Evolutionary conservation across 1,139 yeast species (phyloP).

Genomic region (Candida sp.): DNA sequence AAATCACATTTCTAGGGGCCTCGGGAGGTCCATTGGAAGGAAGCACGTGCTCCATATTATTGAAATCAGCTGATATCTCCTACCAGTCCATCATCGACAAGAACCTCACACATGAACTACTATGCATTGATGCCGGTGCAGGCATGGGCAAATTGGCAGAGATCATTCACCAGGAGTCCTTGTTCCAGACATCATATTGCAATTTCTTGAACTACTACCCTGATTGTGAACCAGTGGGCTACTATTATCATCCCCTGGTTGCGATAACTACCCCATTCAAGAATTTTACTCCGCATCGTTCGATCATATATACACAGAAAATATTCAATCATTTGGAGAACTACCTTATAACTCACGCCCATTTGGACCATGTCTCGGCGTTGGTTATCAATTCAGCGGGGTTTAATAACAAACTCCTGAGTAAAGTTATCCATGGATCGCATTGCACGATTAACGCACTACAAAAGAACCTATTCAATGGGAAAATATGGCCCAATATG

Average conservation of each 20-base stretch:
- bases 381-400: slow-evolving; percentile 75
- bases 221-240: slow-evolving; percentile 20
- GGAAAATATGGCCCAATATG: slow-evolving; percentile 80
- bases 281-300: slow-evolving; percentile 13
- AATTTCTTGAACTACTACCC: slow-evolving; percentile 27
- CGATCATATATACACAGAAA: slow-evolving; percentile 19
- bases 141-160: slow-evolving; percentile 65
- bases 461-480: slow-evolving; percentile 67
- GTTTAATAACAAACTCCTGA: slow-evolving; percentile 25
- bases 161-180: slow-evolving; percentile 40
- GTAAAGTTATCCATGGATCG: slow-evolving; percentile 55
- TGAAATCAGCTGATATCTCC: slow-evolving; percentile 55
- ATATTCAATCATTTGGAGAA: slow-evolving; percentile 42
- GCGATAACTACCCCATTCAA: slow-evolving; percentile 33
- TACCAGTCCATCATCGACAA: slow-evolving; percentile 38
- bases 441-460: slow-evolving; percentile 56
- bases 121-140: slow-evolving; percentile 82
- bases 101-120: slow-evolving; percentile 36
- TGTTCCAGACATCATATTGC: slow-evolving; percentile 13
- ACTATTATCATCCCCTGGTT: slow-evolving; percentile 17
- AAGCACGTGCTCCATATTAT: slow-evolving; percentile 64
- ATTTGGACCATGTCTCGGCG: slow-evolving; percentile 79
- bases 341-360: slow-evolving; percentile 80
- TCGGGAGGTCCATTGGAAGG: slow-evolving; percentile 83
- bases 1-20: slow-evolving; percentile 67